Evolutionary conservation across 78 protist species (phyloP).

Genomic region (Protostelium mycophagum): DNA sequence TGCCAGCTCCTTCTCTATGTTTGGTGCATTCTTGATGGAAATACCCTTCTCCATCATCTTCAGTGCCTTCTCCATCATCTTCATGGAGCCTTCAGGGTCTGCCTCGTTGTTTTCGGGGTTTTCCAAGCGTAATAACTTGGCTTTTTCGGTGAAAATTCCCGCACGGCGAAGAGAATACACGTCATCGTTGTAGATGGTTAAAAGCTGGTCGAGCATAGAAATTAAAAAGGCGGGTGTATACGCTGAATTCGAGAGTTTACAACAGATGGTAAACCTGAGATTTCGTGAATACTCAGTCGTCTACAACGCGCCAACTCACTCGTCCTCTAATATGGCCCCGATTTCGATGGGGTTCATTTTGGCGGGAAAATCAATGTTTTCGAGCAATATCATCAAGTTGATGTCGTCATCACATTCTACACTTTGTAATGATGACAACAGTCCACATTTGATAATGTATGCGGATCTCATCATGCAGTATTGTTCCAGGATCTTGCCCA

Average conservation of each 20-base stretch:
- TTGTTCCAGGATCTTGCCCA: neutral
- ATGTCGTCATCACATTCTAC: neutral
- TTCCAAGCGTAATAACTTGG: neutral
- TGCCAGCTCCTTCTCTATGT: neutral
- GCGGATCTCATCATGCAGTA: neutral
- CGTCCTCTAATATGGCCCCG: neutral
- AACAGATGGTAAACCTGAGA: neutral
- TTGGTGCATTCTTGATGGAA: too few species aligned
- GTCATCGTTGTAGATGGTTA: neutral
- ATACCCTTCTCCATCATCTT: neutral
- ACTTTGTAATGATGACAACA: too few species aligned
- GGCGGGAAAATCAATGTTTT: neutral
- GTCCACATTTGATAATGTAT: neutral
- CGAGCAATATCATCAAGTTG: neutral
- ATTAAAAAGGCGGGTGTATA: neutral
- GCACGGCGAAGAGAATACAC: neutral
- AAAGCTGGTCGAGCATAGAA: neutral
- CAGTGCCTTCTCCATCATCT: neutral
- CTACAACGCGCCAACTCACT: too few species aligned
- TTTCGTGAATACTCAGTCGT: neutral
- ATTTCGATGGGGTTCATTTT: neutral
- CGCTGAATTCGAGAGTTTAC: neutral
- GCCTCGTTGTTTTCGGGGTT: neutral
- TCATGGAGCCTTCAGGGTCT: neutral
- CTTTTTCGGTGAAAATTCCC: neutral